phyloP scores from a whole-genome alignment of 192 early-diverging fungal species.

The Coemansia sp. region DNA sequence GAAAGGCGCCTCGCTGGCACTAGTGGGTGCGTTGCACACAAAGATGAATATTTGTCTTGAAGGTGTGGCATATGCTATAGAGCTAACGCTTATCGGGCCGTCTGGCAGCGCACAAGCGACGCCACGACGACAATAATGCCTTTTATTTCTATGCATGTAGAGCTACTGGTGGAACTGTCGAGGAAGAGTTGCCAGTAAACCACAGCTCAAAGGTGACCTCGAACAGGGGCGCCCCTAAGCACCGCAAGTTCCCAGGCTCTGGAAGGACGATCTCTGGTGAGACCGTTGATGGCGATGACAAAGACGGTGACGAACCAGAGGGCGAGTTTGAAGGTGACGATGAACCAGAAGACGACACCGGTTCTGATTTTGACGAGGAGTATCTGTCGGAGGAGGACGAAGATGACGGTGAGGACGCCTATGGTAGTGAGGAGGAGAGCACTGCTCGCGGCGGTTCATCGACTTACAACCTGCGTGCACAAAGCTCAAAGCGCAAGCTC shows the following conservation, averaged over 20 bases:
- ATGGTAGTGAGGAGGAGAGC: conserved; percentile 19
- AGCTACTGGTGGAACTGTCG: not conserved
- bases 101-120: not conserved
- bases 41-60: not conserved
- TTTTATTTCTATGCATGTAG: not conserved
- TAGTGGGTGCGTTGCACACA: conserved; percentile 7
- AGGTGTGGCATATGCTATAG: not conserved
- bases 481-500: conserved; percentile 34
- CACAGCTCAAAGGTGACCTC: conserved; percentile 5
- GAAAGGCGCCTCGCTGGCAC: conserved; percentile 21
- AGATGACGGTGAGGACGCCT: conserved; percentile 20
- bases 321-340: not conserved
- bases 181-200: not conserved
- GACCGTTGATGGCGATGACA: conserved; percentile 13
- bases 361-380: conserved; percentile 30
- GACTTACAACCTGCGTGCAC: conserved; percentile 40
- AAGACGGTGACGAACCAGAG: conserved; percentile 13
- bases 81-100: not conserved
- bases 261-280: conserved; percentile 24
- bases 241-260: conserved; percentile 29
- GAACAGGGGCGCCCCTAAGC: conserved; percentile 23
- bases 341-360: not conserved
- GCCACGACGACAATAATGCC: not conserved
- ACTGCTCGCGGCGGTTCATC: conserved; percentile 32
- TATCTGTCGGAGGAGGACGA: conserved; percentile 23